These are phyloP conservation scores for Hymenoscyphus repandus DNA, from an alignment of 2,329 filamentous ascomycete genomes.

Conservation along the genomic window DNA sequence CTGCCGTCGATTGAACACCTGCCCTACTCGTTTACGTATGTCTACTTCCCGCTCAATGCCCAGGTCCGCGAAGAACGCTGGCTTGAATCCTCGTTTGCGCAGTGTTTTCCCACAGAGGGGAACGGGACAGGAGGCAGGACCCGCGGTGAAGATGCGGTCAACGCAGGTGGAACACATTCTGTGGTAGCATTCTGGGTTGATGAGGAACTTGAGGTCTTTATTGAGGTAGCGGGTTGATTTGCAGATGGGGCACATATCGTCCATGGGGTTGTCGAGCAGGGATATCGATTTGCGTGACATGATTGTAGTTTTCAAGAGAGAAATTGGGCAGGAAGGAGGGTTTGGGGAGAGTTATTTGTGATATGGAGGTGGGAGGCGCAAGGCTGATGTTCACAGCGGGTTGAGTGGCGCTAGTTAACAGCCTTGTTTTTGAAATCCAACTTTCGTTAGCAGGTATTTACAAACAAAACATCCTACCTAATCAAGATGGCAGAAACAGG, in stretches of 20 bases:
- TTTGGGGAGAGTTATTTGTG: constrained; percentile 13
- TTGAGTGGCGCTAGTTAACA: background rate
- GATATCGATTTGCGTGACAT: constrained; percentile 19
- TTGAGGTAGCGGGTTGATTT: constrained; percentile 96
- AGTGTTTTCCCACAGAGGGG: constrained; percentile 83
- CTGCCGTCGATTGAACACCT: constrained; percentile 80
- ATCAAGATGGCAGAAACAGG: constrained; percentile 7
- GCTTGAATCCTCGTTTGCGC: constrained; percentile 76
- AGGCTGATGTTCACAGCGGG: constrained; percentile 1
- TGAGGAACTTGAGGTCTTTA: constrained; percentile 86
- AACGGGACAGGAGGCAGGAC: constrained; percentile 88
- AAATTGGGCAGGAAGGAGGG: constrained; percentile 2
- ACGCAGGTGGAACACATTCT: constrained; percentile 98
- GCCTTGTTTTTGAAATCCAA: constrained; percentile 3
- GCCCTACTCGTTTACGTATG: constrained; percentile 72
- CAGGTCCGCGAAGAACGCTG: constrained; percentile 86
- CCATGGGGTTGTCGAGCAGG: constrained; percentile 22
- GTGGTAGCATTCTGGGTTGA: constrained; percentile 98
- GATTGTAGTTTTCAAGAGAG: constrained; percentile 4
- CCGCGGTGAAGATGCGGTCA: constrained; percentile 86
- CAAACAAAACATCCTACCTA: background rate
- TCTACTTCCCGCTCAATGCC: constrained; percentile 89
- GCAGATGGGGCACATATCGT: constrained; percentile 91
- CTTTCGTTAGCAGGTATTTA: background rate
- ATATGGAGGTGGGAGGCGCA: background rate